Percentiles rank a stretch among this genome's conserved stretches.
Evolutionary conservation across 176 grass and related monocot species (phyloP).

Genomic region (Microstegium vimineum): DNA sequence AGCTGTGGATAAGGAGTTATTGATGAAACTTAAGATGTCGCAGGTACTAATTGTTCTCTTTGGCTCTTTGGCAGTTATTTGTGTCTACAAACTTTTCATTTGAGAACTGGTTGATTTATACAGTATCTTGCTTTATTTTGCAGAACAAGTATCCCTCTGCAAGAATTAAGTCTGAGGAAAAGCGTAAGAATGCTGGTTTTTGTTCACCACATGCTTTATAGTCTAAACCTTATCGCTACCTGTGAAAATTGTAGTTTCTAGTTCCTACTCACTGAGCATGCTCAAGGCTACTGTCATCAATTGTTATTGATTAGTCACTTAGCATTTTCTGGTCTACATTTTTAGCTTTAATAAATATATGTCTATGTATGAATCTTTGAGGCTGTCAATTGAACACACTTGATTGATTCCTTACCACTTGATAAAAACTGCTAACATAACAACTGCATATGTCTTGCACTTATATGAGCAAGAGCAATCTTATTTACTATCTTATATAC

Average conservation of each 20-base stretch:
- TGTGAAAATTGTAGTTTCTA: neutral
- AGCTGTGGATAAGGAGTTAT: constrained; percentile 33
- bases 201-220: neutral
- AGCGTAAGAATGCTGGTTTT: constrained; percentile 30
- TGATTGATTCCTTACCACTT: neutral
- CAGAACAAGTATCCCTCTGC: constrained; percentile 31
- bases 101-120: constrained; percentile 14
- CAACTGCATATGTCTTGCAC: neutral
- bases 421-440: neutral
- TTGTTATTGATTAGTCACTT: neutral
- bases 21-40: constrained; percentile 45
- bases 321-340: neutral
- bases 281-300: neutral
- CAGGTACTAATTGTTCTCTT: constrained; percentile 18
- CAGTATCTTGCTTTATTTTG: neutral
- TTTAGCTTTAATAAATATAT: neutral
- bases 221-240: neutral
- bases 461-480: neutral
- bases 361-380: neutral
- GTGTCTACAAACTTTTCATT: neutral
- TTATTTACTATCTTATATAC: constrained; percentile 6
- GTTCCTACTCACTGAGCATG: neutral
- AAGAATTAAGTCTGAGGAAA: constrained; percentile 48
- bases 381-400: neutral
- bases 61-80: neutral